A percentile compares a stretch with the other conserved stretches of the same genome.
phyloP scores from a whole-genome alignment of 371 early-diverging fungal species.

The Funneliformis caledonium region DNA sequence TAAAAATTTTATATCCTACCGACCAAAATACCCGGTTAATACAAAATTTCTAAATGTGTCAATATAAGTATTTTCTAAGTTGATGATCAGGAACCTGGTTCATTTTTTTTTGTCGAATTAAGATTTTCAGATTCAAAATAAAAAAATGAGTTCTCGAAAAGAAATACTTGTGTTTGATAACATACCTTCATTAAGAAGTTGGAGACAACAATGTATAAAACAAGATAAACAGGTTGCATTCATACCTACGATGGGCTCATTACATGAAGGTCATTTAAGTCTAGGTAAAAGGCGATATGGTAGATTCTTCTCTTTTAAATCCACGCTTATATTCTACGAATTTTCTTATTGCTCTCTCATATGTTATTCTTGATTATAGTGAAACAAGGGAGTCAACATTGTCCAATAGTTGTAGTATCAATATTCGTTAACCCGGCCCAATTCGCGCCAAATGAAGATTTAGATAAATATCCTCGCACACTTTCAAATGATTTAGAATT shows the following conservation, averaged over 20 bases:
- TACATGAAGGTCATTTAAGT: conserved; percentile 87
- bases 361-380: conserved; percentile 45
- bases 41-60: no score
- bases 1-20: no score
- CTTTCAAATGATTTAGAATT: conserved; percentile 73
- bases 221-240: conserved; percentile 57
- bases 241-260: conserved; percentile 92
- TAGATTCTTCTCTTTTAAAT: not conserved
- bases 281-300: conserved; percentile 56
- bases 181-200: conserved; percentile 17
- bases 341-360: not conserved
- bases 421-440: conserved; percentile 98
- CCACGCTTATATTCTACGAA: not conserved
- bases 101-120: no score
- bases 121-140: no score
- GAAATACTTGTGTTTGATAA: not conserved
- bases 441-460: conserved; percentile 95
- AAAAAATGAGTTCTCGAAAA: no score
- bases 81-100: no score
- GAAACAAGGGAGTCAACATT: conserved; percentile 59
- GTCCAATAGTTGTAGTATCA: conserved; percentile 77
- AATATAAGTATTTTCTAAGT: no score
- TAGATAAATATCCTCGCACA: conserved; percentile 90
- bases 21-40: no score
- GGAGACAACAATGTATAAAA: not conserved